A percentile compares a stretch with the other conserved stretches of the same genome.
Conservation (phyloP, 805 yeast species). For the Candida schatavii region DNA sequence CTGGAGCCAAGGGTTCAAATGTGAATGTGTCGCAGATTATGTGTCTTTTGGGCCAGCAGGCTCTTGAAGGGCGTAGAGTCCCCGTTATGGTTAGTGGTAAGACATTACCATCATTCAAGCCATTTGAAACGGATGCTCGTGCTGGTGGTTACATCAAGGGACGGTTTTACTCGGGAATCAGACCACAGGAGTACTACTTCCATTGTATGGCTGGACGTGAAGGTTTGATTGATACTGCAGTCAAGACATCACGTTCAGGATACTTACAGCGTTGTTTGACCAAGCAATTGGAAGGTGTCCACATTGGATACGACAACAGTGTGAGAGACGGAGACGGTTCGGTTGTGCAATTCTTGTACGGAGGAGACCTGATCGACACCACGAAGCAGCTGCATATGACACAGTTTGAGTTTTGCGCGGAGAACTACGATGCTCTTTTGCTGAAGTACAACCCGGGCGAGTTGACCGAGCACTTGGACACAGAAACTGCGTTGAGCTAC, state of each 20-base stretch:
- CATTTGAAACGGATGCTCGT: conserved; percentile 94
- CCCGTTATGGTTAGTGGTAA: conserved; percentile 99
- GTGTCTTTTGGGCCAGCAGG: conserved; percentile 99
- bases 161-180: conserved; percentile 95
- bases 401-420: conserved; percentile 89
- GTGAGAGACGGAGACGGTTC: conserved; percentile 96
- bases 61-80: conserved; percentile 98
- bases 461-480: conserved; percentile 69
- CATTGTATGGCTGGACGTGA: conserved; percentile 99
- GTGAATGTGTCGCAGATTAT: conserved; percentile 98
- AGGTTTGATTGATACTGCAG: conserved; percentile 99
- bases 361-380: conserved; percentile 95
- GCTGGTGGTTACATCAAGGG: conserved; percentile 99
- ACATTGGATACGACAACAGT: conserved; percentile 87
- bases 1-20: conserved; percentile 99
- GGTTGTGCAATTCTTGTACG: conserved; percentile 90
- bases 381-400: conserved; percentile 92
- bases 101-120: conserved; percentile 92
- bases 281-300: conserved; percentile 96
- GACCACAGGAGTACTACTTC: conserved; percentile 98
- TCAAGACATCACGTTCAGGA: conserved; percentile 97
- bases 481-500: conserved; percentile 76
- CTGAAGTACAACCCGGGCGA: conserved; percentile 84
- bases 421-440: conserved; percentile 83
- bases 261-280: conserved; percentile 97